Evolutionary conservation across 768 basidiomycete genomes (phyloP), one percentile per base, ranked within the genome.

Genomic region (Psilocybe cyanescens): DNA sequence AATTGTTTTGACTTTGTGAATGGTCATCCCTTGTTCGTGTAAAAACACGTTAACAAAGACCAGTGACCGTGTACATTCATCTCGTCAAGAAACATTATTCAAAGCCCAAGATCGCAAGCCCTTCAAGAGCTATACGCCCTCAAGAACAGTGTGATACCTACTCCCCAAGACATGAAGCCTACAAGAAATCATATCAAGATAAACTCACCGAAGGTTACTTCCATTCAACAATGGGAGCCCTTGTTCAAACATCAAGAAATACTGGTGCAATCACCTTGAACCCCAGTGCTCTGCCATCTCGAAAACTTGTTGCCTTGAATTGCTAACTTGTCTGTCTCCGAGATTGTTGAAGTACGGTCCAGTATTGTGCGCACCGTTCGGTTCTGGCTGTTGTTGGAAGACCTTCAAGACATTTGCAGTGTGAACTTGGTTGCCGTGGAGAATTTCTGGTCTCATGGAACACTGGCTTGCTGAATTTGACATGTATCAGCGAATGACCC

Each of bases 1-100:
- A 57, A 57, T 52, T 17, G 49, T 50, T 55, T 41, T 31, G 50
- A 24, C 33, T 46, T 58, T 37, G 50, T 55, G 45, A 49, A 55
- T 44, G 54, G 28, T 39, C 24, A 63, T 47, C 46, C 33, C 29
- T 39, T 59, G 62, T 24, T 24, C 39, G 28, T 28, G 46, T 48
- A 12, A 17, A 35, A 35, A 35, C 31, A 57, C 24, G 31, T 31
- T 47, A 30, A 45, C 28, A 24, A 29, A 41, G 53, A 24, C 24
- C 24, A 24, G 24, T 24, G 24, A 24, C 31, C 41, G 19, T 2
- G 16, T 30, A 8, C 31, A 30, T 17, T 7, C 45, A 14, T 46
- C 33, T 14, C 30, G n/a, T 12, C 17, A 59, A 46, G 58, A 47
- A 49, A 28, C 37, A 30, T 48, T 19, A 28, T 33, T 55, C 53